Evolutionary conservation across 257 asterid species (phyloP).

Genomic region (Rehmannia glutinosa): DNA sequence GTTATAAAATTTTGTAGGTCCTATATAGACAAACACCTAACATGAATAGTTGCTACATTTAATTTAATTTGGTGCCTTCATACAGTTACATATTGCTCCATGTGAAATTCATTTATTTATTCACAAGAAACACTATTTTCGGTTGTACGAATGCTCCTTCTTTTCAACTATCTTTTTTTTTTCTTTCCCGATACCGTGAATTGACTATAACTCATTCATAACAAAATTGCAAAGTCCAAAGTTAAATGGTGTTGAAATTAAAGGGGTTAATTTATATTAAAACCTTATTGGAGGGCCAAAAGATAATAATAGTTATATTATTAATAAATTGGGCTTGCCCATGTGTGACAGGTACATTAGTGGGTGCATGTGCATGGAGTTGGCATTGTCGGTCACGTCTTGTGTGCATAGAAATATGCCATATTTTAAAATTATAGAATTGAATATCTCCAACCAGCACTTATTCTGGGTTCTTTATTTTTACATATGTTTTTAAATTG

Average conservation of each 20-base stretch:
- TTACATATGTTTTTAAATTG: too few species aligned
- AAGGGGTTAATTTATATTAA: slow-evolving; percentile 2
- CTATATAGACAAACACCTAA: not conserved
- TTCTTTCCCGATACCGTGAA: too few species aligned
- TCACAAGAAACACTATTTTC: not conserved
- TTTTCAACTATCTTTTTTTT: too few species aligned
- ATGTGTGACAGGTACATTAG: slow-evolving; percentile 18
- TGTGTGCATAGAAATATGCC: not conserved
- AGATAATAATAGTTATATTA: not conserved
- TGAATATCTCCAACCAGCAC: not conserved
- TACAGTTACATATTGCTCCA: not conserved
- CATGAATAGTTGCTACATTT: not conserved
- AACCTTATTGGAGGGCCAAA: not conserved
- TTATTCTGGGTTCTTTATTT: too few species aligned
- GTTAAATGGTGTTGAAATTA: not conserved
- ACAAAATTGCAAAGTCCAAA: too few species aligned
- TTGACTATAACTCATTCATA: too few species aligned
- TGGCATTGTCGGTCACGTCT: slow-evolving; percentile 32
- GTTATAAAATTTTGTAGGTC: not conserved
- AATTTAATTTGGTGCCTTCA: not conserved
- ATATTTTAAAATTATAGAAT: not conserved
- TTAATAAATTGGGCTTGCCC: not conserved
- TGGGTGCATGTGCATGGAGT: slow-evolving; percentile 35
- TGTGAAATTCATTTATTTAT: not conserved
- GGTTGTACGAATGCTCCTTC: too few species aligned